Evolutionary conservation across 73 alveolate genomes (phyloP).

Genomic region (Symbiodinium pilosum): DNA sequence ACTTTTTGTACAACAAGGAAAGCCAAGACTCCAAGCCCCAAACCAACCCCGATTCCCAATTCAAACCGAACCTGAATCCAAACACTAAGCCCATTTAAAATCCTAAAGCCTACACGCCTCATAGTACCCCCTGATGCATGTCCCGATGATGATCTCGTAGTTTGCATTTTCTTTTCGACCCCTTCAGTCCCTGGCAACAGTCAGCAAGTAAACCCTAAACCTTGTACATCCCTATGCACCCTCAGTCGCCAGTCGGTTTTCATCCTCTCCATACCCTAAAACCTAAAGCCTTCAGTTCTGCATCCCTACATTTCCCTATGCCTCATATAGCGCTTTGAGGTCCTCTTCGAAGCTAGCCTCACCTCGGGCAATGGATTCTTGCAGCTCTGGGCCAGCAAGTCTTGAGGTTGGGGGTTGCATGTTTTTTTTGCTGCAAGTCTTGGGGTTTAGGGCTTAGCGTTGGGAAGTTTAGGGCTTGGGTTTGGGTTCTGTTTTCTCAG

Average conservation of each 20-base stretch:
- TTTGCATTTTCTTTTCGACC: no score
- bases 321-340: conserved; percentile 91
- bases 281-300: no score
- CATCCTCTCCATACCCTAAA: no score
- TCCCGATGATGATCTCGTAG: not conserved
- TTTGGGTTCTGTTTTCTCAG: no score
- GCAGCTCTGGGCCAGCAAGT: no score
- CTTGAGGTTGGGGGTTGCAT: not conserved
- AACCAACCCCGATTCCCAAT: not conserved
- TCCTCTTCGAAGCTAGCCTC: conserved; percentile 67
- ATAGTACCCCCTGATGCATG: not conserved
- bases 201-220: not conserved
- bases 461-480: not conserved
- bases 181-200: no score
- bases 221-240: no score
- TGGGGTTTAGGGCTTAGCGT: not conserved
- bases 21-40: not conserved
- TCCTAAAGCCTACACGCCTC: not conserved
- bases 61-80: not conserved
- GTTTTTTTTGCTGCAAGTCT: not conserved
- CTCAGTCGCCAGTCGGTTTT: no score
- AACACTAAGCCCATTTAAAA: not conserved
- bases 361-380: no score
- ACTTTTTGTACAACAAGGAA: no score
- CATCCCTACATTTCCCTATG: no score